Evolutionary conservation across 257 asterid species (phyloP).

Genomic region (Nemophila menziesii): DNA sequence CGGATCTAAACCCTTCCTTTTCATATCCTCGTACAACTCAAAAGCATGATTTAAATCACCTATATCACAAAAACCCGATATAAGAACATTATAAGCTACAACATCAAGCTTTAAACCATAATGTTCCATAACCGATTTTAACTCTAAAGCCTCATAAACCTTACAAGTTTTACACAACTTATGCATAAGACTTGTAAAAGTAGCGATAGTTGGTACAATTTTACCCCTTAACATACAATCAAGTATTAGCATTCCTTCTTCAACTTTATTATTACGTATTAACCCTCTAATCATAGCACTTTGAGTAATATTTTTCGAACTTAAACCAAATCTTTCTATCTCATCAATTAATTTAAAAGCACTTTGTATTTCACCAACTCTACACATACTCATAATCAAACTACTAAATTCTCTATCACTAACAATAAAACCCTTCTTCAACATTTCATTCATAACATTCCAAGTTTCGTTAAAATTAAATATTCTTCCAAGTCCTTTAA

Average conservation of each 20-base stretch:
- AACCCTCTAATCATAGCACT: slow-evolving; percentile 80
- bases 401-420: slow-evolving; percentile 48
- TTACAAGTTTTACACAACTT: slow-evolving; percentile 51
- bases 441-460: slow-evolving; percentile 41
- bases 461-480: slow-evolving; percentile 32
- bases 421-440: slow-evolving; percentile 44
- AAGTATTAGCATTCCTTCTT: slow-evolving; percentile 49
- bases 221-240: slow-evolving; percentile 48
- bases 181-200: slow-evolving; percentile 71
- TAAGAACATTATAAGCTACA: slow-evolving; percentile 66
- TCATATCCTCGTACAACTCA: slow-evolving; percentile 71
- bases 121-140: slow-evolving; percentile 52
- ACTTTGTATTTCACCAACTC: slow-evolving; percentile 47
- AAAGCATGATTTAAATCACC: slow-evolving; percentile 37
- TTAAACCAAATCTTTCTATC: slow-evolving; percentile 38
- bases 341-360: slow-evolving; percentile 51
- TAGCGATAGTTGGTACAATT: slow-evolving; percentile 51
- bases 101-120: slow-evolving; percentile 60
- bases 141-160: slow-evolving; percentile 37
- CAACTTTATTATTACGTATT: slow-evolving; percentile 47
- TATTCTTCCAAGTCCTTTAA: slow-evolving; percentile 50
- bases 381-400: slow-evolving; percentile 59
- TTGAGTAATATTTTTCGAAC: slow-evolving; percentile 36
- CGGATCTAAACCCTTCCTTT: slow-evolving; percentile 42
- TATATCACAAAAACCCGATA: slow-evolving; percentile 40